Percentiles rank a stretch among this genome's conserved stretches.
phyloP scores from a whole-genome alignment of 768 basidiomycete species.

The Kwoniella europaea region DNA sequence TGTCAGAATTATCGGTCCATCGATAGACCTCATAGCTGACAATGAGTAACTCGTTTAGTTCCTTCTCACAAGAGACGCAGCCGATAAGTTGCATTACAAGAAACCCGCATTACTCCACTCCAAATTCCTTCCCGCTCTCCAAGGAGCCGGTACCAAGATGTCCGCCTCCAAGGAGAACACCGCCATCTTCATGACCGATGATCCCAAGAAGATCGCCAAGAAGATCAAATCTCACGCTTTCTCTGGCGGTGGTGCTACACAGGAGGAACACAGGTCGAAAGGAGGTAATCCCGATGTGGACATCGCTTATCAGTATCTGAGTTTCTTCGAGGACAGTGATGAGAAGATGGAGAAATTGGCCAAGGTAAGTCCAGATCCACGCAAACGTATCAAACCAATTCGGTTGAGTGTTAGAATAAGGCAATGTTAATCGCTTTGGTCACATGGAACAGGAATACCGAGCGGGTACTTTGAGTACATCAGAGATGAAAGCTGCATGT shows the following conservation, averaged over 20 bases:
- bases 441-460: constrained; percentile 76
- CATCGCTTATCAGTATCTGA: constrained; percentile 90
- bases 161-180: constrained; percentile 92
- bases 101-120: constrained; percentile 92
- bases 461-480: constrained; percentile 81
- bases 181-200: constrained; percentile 95
- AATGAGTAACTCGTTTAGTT: constrained; percentile 66
- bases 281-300: constrained; percentile 96
- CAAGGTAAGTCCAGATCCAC: constrained; percentile 63
- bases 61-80: constrained; percentile 94
- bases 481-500: constrained; percentile 86
- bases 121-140: constrained; percentile 97
- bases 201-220: constrained; percentile 89
- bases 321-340: constrained; percentile 95
- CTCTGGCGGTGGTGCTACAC: constrained; percentile 92
- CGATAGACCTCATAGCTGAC: constrained; percentile 1
- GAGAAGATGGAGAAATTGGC: constrained; percentile 78
- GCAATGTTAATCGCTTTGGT: background rate
- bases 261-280: constrained; percentile 84
- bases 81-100: constrained; percentile 89
- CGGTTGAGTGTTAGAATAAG: background rate
- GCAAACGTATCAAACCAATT: background rate
- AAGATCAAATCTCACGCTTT: constrained; percentile 97
- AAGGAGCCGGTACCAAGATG: constrained; percentile 99
- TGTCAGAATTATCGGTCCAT: background rate